These are phyloP conservation scores for Neurospora intermedia DNA, from an alignment of 495 filamentous ascomycete genomes.

Conservation along the genomic window DNA sequence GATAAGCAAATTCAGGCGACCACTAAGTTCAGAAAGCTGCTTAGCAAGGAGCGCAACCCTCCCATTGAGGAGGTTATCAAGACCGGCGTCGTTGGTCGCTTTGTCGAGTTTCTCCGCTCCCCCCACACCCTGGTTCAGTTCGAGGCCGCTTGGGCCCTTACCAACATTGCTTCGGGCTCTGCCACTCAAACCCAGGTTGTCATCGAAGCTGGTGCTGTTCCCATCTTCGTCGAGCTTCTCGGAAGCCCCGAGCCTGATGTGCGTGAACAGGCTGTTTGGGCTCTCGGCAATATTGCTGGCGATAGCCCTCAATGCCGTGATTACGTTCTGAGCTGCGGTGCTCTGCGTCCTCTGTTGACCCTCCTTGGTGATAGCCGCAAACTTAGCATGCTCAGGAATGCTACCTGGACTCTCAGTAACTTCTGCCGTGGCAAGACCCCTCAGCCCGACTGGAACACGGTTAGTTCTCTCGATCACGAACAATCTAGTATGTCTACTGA, in stretches of 20 bases:
- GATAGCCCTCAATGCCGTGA: slow-evolving; percentile 96
- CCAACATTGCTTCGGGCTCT: slow-evolving; percentile 97
- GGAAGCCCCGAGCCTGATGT: slow-evolving; percentile 96
- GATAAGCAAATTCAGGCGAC: slow-evolving; percentile 98
- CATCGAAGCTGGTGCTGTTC: slow-evolving; percentile 95
- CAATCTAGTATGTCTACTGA: slow-evolving; percentile 10
- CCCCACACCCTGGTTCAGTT: slow-evolving; percentile 98
- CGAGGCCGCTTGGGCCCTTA: slow-evolving; percentile 97
- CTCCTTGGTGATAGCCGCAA: slow-evolving; percentile 96
- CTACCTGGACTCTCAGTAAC: slow-evolving; percentile 98
- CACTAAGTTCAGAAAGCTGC: slow-evolving; percentile 94
- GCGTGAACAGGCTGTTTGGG: slow-evolving; percentile 97
- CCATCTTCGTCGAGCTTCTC: slow-evolving; percentile 95
- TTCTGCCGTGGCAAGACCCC: slow-evolving; percentile 99
- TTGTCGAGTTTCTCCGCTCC: slow-evolving; percentile 96
- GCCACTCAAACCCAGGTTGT: slow-evolving; percentile 97
- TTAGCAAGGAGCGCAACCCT: slow-evolving; percentile 98
- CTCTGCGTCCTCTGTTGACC: slow-evolving; percentile 76
- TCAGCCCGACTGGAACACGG: slow-evolving; percentile 95
- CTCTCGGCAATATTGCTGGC: slow-evolving; percentile 96
- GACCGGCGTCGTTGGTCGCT: slow-evolving; percentile 93
- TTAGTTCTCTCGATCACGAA: slow-evolving; percentile 35
- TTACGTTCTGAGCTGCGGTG: slow-evolving; percentile 82
- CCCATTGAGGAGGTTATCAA: slow-evolving; percentile 99
- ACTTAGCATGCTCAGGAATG: slow-evolving; percentile 97